Base-by-base conservation (phyloP, 164 flowering plant species). In the Stephania japonica region DNA sequence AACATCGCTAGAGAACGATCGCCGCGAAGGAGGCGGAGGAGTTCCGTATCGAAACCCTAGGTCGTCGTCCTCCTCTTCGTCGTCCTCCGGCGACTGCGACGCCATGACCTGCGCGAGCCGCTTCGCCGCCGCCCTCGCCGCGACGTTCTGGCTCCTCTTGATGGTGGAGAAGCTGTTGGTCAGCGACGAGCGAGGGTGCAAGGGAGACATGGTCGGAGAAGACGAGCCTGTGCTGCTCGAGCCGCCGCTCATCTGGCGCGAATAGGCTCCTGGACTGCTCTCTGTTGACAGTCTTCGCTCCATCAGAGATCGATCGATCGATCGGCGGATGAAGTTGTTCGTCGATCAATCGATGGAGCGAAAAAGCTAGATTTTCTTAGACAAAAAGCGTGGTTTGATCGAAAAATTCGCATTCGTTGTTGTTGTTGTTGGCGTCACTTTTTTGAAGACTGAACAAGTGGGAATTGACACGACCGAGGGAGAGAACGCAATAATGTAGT, bases 81-180 rank as follows among this genome's bases (percentile, higher is more conserved):
- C 38, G 16, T 83, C 85, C 8, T 77, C 87, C 9, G 89, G 75
- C 0, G 90, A 78, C 81, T 85, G 91, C 19, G 89, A 80, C 19
- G 98, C 97, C 99, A 95, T 95, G 66, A 90, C 99, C 78, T 85
- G 86, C 53, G 99, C 99, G 19, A 95, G 85, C 8, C 97, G 87
- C 80, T 87, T 91, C 5, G 99, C 98, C 0, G 99, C 99, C 5
- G 95, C 95, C 71, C 91, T 93, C 6, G 98, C 97, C 6, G 98
- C 98, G 4, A 91, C 88, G 82, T 93, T 93, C 81, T 91, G 98
- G 1, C 88, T 87, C 75, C 94, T 81, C 85, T 93, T 95, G 68
- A 95, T 70, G 71, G 84, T 90, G 19, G 99, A 92, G 70, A 84
- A 41, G 7, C 89, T 88, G 21, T 64, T 38, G 11, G 75, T 65